Conservation (phyloP, 2,329 filamentous ascomycete genomes). For the Ophiostoma australiae region DNA sequence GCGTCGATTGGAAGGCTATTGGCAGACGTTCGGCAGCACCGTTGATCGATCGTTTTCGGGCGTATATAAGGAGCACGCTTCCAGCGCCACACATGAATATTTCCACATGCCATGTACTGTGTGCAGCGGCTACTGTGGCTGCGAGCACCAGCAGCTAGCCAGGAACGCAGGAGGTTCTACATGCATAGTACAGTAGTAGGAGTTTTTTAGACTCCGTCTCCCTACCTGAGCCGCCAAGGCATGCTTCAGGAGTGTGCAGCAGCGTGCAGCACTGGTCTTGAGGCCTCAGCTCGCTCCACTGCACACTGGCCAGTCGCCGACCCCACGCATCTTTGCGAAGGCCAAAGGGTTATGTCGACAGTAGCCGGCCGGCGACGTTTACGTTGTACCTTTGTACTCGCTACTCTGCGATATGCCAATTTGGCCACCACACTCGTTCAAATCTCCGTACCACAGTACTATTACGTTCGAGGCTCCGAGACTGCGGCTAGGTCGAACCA, state of each 20-base stretch:
- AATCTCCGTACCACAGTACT: background rate
- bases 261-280: background rate
- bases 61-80: background rate
- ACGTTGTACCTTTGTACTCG: too few relatives aligned
- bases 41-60: background rate
- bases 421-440: too few relatives aligned
- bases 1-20: background rate
- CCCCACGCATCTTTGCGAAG: too few relatives aligned
- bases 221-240: background rate
- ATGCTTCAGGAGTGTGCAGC: background rate
- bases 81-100: background rate
- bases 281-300: background rate
- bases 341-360: background rate
- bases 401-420: too few relatives aligned
- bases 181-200: too few relatives aligned
- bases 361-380: too few relatives aligned
- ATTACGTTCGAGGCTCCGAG: background rate
- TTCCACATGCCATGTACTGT: background rate
- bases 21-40: background rate
- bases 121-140: too few relatives aligned
- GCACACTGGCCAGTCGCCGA: background rate
- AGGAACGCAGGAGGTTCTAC: background rate
- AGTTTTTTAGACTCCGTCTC: background rate
- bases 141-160: too few relatives aligned
- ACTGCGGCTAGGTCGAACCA: background rate